Conservation (phyloP, 345 rosid genomes). For the Syzygium oleosum region DNA sequence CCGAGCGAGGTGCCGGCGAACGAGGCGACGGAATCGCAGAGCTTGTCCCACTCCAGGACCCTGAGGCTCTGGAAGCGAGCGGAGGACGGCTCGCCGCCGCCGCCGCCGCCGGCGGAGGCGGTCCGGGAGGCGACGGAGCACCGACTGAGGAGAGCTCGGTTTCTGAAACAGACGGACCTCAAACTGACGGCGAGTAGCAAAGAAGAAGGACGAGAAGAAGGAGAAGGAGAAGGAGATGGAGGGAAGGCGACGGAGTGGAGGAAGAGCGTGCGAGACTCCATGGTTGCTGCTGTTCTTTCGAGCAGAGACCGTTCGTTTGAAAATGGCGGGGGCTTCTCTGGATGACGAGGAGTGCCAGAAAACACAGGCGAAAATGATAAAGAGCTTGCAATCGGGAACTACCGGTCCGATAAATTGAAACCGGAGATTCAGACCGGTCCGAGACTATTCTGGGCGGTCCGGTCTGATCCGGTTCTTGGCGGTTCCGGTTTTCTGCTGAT, state of each 20-base stretch:
- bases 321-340: background rate
- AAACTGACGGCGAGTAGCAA: background rate
- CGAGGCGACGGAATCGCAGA: conserved; percentile 70
- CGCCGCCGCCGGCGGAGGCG: background rate
- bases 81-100: conserved; percentile 10
- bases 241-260: background rate
- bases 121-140: background rate
- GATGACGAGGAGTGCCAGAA: background rate
- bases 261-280: background rate
- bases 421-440: no score
- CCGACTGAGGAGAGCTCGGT: background rate
- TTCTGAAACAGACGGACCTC: background rate
- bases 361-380: background rate
- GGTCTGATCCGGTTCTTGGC: no score
- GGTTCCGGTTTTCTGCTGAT: no score
- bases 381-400: background rate
- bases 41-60: conserved; percentile 84
- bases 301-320: background rate
- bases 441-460: no score
- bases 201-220: background rate
- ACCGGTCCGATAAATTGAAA: no score
- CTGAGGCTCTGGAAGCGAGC: conserved; percentile 48
- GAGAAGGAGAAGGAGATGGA: background rate
- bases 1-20: conserved; percentile 74
- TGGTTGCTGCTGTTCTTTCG: background rate